Evolutionary conservation across 208 protist species (phyloP).

Genomic region (Leishmania arabica): DNA sequence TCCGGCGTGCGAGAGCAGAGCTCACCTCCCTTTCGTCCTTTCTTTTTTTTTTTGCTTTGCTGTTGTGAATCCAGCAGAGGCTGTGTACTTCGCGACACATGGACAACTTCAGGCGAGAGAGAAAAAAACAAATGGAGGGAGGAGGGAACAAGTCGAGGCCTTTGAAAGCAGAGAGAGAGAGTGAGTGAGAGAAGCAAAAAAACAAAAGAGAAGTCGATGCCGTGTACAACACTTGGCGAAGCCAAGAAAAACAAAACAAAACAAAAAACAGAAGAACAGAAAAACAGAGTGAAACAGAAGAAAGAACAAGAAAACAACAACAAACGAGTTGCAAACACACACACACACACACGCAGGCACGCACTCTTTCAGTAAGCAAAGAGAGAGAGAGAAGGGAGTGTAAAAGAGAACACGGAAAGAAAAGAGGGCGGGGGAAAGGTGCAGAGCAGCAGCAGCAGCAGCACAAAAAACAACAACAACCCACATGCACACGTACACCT

Average conservation of each 20-base stretch:
- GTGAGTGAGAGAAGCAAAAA: not conserved
- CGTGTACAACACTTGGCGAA: not conserved
- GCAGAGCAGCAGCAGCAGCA: not conserved
- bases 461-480: too few species aligned
- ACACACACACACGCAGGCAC: not conserved
- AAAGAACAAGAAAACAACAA: constrained; percentile 12
- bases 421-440: not conserved
- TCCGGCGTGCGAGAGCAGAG: not conserved
- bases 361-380: not conserved
- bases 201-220: not conserved
- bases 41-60: not conserved
- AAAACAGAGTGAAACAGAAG: not conserved
- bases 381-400: not conserved
- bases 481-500: not conserved
- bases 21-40: not conserved
- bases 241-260: too few species aligned
- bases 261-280: not conserved
- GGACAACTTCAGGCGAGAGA: not conserved
- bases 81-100: not conserved
- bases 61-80: not conserved
- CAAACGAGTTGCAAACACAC: not conserved
- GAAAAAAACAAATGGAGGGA: too few species aligned
- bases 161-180: not conserved
- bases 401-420: not conserved
- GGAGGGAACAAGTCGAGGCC: not conserved